phyloP scores from a whole-genome alignment of 441 rosid genomes.

The Omphalea diandra region DNA sequence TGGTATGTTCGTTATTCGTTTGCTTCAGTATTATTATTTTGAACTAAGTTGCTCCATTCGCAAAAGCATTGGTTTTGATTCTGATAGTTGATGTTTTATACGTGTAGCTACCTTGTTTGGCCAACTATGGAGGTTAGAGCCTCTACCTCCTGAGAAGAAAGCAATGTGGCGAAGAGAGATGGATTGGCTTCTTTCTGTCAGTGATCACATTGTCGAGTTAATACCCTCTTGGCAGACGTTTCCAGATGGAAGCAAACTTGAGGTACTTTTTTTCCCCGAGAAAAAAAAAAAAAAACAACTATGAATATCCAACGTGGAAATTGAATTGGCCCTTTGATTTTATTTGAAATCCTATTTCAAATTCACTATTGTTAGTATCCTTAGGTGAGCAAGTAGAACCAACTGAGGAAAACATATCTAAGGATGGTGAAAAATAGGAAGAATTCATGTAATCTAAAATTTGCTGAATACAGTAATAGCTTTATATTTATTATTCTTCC shows the following conservation, averaged over 20 bases:
- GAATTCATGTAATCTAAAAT: not conserved
- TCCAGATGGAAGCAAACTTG: slow-evolving; percentile 92
- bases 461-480: not conserved
- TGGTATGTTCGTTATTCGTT: slow-evolving; percentile 44
- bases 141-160: slow-evolving; percentile 74
- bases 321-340: not conserved
- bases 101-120: slow-evolving; percentile 81
- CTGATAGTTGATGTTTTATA: slow-evolving; percentile 23
- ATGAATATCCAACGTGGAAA: not conserved
- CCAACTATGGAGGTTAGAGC: slow-evolving; percentile 95
- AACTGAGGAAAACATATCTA: not conserved
- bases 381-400: not conserved
- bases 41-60: slow-evolving; percentile 14
- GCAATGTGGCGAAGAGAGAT: slow-evolving; percentile 98
- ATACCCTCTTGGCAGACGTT: slow-evolving; percentile 90
- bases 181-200: slow-evolving; percentile 92
- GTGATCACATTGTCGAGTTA: slow-evolving; percentile 95
- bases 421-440: not conserved
- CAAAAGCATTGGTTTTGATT: slow-evolving; percentile 5
- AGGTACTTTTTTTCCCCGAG: slow-evolving; percentile 48
- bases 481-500: not conserved
- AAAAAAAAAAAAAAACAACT: slow-evolving; percentile 4
- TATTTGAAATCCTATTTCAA: not conserved
- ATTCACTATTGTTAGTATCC: not conserved
- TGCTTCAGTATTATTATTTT: not conserved